Evolutionary conservation across 306 rosid genomes (phyloP), one percentile per base, ranked within the genome.

Genomic region (Inga laurina): DNA sequence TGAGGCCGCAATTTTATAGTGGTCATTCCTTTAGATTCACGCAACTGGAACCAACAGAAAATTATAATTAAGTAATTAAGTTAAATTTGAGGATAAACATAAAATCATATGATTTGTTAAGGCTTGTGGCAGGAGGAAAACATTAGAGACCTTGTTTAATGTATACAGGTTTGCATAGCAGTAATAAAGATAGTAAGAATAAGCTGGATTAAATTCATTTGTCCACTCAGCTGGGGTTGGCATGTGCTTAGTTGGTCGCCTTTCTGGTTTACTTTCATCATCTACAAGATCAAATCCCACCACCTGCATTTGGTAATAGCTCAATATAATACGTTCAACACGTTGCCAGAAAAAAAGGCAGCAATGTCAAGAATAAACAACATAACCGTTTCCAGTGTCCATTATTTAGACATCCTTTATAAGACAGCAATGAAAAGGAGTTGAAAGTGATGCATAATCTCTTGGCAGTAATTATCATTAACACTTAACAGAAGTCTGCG

Each of bases 211-310:
- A 74, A 92, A 94, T 64, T 84, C 93, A 87, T 94, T 92, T 3
- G 92, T 92, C 98, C 96, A 92, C 86, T 92, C 90, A 64, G 90
- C 87, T 74, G 97, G 97, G 39, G 93, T 87, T 72, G 91, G 98
- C 97, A 94, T 92, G 90, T 94, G 98, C 91, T 94, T 94, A 69
- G 93, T 92, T 34, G 98, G 97, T n/a, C 90, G 93, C 81, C 97
- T 91, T 89, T 94, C 98, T 62, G 94, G 98, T 87, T 88, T 92
- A 82, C 98, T 92, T 83, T 94, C 98, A 83, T 94, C 98, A 64
- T 94, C 96, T 61, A 92, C 98, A 81, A 94, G 69, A 59, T 94
- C 97, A 83, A 92, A 92, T 72, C 98, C 97, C 85, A 94, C 96
- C 84, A 91, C 96, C 98, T 94, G 89, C 41, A 75, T 45, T 46